Percentiles rank a stretch among this genome's conserved stretches.
phyloP scores from a whole-genome alignment of 2,329 filamentous ascomycete genomes.

The Aureobasidium lini region DNA sequence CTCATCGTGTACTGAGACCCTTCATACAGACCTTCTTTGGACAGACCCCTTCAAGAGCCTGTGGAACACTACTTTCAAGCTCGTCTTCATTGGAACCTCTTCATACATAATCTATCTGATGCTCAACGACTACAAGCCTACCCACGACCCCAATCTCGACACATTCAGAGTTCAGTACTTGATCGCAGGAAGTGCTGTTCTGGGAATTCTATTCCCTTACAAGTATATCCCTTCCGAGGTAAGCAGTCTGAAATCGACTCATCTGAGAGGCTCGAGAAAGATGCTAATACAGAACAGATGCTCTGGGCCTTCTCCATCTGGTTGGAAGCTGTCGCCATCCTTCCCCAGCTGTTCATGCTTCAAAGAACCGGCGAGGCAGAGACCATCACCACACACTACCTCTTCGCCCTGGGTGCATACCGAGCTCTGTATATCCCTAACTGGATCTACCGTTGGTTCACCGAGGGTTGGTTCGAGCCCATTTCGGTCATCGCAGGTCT shows the following conservation, averaged over 20 bases:
- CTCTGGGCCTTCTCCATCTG: constrained; percentile 98
- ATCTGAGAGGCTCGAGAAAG: neutral
- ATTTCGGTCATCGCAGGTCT: constrained; percentile 85
- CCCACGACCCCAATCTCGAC: constrained; percentile 92
- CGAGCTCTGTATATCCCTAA: constrained; percentile 95
- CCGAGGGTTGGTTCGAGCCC: constrained; percentile 73
- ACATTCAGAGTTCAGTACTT: constrained; percentile 97
- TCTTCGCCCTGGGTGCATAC: constrained; percentile 88
- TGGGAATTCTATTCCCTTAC: constrained; percentile 79
- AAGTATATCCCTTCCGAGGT: constrained; percentile 65
- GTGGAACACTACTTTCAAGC: constrained; percentile 94
- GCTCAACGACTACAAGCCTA: constrained; percentile 95
- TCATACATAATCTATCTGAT: constrained; percentile 96
- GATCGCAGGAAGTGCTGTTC: constrained; percentile 67
- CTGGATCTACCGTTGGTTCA: constrained; percentile 88
- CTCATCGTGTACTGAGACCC: constrained; percentile 35
- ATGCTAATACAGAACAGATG: constrained; percentile 41
- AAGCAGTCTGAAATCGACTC: neutral
- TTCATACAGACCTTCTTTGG: constrained; percentile 62
- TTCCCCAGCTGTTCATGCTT: constrained; percentile 96
- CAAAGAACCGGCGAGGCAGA: constrained; percentile 96
- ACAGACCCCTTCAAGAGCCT: constrained; percentile 53
- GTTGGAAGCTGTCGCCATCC: constrained; percentile 92
- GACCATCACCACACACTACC: constrained; percentile 98
- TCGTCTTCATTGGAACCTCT: constrained; percentile 84